These are phyloP conservation scores for Penium margaritaceum DNA, from an alignment of 139 green algal species.

Conservation along the genomic window DNA sequence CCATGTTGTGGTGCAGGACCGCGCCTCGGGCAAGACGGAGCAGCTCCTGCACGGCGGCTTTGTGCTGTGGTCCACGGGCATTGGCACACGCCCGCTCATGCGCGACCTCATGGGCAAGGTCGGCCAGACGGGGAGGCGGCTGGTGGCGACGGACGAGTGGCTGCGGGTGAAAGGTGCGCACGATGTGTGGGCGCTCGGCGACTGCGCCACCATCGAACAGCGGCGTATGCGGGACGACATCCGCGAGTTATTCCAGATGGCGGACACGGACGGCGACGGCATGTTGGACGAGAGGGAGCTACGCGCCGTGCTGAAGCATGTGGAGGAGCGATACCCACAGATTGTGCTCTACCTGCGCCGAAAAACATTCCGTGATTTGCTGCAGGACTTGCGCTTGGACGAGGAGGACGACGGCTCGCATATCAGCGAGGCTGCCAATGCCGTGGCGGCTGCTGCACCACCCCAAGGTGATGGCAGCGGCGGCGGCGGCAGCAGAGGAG, in stretches of 20 bases:
- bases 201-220: conserved; percentile 30
- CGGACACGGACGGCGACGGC: conserved; percentile 23
- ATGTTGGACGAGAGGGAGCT: conserved; percentile 10
- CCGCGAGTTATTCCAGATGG: conserved; percentile 12
- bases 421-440: too few relatives aligned
- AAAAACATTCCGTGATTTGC: conserved; percentile 5
- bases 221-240: conserved; percentile 27
- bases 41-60: neutral
- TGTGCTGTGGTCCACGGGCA: conserved; percentile 30
- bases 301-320: conserved; percentile 1
- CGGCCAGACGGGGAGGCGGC: conserved; percentile 14
- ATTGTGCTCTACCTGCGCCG: conserved; percentile 14
- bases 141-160: conserved; percentile 31
- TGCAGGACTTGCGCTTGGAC: too few relatives aligned
- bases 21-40: too few relatives aligned
- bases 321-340: conserved; percentile 33
- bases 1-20: too few relatives aligned
- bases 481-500: too few relatives aligned
- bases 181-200: conserved; percentile 21
- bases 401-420: too few relatives aligned
- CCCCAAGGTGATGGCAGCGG: too few relatives aligned
- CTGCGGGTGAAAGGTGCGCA: conserved; percentile 23
- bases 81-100: conserved; percentile 19
- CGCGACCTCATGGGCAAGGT: conserved; percentile 16
- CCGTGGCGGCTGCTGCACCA: too few relatives aligned